phyloP scores from a whole-genome alignment of 2,329 filamentous ascomycete genomes.

The Cordyceps farinosa region DNA sequence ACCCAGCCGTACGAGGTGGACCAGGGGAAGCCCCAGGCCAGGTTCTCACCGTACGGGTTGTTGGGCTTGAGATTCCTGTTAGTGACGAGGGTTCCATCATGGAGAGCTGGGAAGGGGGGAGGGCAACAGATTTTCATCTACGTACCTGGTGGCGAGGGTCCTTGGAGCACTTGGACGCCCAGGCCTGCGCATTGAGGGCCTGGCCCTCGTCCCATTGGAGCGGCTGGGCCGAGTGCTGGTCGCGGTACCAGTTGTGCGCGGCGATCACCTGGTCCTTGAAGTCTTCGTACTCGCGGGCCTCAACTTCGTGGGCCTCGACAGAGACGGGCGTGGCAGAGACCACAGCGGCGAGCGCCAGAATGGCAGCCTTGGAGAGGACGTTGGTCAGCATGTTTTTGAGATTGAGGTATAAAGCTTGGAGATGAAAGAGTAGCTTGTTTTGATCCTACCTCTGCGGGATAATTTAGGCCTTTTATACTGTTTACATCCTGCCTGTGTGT shows the following conservation, averaged over 20 bases:
- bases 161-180: constrained; percentile 8
- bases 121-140: background rate
- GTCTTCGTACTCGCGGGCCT: background rate
- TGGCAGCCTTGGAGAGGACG: constrained; percentile 5
- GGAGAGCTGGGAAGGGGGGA: background rate
- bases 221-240: constrained; percentile 4
- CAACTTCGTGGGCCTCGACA: background rate
- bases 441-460: background rate
- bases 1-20: background rate
- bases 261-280: constrained; percentile 12
- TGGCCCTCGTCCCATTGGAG: constrained; percentile 7
- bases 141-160: constrained; percentile 14
- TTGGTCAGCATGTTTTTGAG: background rate
- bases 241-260: constrained; percentile 16
- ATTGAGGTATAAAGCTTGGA: background rate
- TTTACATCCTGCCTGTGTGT: background rate
- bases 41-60: constrained; percentile 13
- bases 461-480: background rate
- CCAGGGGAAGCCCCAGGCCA: constrained; percentile 6
- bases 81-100: too few species aligned
- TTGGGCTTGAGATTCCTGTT: background rate
- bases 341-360: constrained; percentile 10
- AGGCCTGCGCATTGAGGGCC: constrained; percentile 1
- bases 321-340: background rate
- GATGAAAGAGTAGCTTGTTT: too few species aligned